phyloP scores from a whole-genome alignment of 805 yeast species.

The Sugiyamaella smithiae region DNA sequence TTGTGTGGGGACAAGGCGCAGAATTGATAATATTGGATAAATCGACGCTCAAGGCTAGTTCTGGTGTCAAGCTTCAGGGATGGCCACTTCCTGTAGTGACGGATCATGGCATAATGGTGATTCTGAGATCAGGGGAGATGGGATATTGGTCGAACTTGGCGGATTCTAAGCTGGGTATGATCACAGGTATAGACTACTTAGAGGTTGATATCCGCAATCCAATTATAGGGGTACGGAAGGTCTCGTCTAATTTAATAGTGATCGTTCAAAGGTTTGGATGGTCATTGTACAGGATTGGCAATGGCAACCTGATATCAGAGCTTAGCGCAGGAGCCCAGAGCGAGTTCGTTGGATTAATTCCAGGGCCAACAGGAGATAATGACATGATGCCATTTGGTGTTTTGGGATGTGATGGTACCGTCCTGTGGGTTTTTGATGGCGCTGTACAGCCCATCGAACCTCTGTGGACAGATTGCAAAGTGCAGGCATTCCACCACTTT shows the following conservation, averaged over 20 bases:
- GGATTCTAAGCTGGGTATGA: too few species aligned
- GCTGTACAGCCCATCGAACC: constrained; percentile 19
- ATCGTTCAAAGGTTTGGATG: constrained; percentile 20
- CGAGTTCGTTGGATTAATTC: constrained; percentile 4
- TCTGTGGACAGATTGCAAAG: not conserved
- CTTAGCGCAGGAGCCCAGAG: constrained; percentile 15
- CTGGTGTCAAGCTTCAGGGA: constrained; percentile 15
- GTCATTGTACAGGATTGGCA: constrained; percentile 17
- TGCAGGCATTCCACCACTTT: not conserved
- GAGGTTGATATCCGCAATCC: not conserved
- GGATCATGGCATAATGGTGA: constrained; percentile 11
- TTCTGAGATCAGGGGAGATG: constrained; percentile 12
- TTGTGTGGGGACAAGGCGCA: constrained; percentile 23
- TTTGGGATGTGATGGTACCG: constrained; percentile 12
- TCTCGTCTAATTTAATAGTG: constrained; percentile 7
- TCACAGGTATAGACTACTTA: not conserved
- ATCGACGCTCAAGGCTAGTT: constrained; percentile 4
- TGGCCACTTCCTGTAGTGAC: constrained; percentile 21
- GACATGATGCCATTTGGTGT: constrained; percentile 16
- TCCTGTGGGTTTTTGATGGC: constrained; percentile 18
- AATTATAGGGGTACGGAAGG: not conserved
- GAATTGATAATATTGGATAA: constrained; percentile 16
- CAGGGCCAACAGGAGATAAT: constrained; percentile 2
- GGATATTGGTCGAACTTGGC: constrained; percentile 2
- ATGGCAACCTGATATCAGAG: constrained; percentile 13